Evolutionary conservation across 352 stramenopile genomes (phyloP).

Genomic region (Phytophthora pistaciae): DNA sequence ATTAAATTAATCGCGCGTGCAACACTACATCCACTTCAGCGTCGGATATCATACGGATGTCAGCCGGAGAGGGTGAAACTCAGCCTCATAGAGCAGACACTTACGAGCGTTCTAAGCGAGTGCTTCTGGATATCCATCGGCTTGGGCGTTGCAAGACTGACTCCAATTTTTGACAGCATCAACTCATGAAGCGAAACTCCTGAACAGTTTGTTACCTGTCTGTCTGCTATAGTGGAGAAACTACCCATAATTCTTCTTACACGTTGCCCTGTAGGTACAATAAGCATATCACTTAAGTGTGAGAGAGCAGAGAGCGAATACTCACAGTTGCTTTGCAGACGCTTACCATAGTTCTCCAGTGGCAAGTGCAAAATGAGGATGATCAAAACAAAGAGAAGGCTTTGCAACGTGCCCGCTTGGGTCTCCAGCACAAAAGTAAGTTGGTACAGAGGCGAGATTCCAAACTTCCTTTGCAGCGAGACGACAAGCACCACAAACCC

Average conservation of each 20-base stretch:
- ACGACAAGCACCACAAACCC: conserved; percentile 14
- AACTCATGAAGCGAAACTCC: too few species aligned
- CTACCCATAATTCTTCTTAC: too few species aligned
- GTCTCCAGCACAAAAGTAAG: conserved; percentile 53
- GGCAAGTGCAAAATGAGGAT: conserved; percentile 35
- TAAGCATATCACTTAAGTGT: too few species aligned
- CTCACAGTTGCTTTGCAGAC: neutral
- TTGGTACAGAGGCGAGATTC: conserved; percentile 32
- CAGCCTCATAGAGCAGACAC: neutral
- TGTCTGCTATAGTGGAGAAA: too few species aligned
- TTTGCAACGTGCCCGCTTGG: conserved; percentile 25
- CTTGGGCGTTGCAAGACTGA: too few species aligned
- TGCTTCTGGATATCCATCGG: too few species aligned
- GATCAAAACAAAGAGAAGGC: conserved; percentile 32
- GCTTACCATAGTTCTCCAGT: conserved; percentile 31
- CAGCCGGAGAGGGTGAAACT: neutral
- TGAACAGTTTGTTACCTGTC: too few species aligned
- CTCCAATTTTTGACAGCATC: too few species aligned
- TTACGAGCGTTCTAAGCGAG: too few species aligned
- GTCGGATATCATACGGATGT: conserved; percentile 1
- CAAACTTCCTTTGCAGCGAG: conserved; percentile 24
- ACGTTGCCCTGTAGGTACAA: too few species aligned
- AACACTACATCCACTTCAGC: neutral
- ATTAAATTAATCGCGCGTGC: neutral
- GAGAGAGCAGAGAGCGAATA: neutral